Evolutionary conservation across 495 filamentous ascomycete species (phyloP), one percentile per base, ranked within the genome.

Genomic region (Podospora comata): DNA sequence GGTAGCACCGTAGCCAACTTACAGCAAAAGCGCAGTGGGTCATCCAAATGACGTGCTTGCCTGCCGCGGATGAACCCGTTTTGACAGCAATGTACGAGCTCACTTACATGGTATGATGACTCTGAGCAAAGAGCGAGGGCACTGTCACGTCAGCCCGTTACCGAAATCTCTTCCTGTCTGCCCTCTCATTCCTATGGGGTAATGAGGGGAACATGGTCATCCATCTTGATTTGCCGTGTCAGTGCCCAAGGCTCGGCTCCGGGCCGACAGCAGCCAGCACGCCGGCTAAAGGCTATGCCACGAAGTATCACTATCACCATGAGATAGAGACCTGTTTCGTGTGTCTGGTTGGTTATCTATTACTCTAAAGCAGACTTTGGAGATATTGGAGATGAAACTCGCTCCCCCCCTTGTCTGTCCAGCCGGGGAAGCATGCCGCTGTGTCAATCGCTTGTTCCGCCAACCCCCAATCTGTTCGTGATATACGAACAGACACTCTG

Each of bases 31-130:
- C 39, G 39, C 13, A 48, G 39, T 48, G 39, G 39, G 39, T 48
- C 39, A 48, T 48, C 39, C 39, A 58, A 58, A 58, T 58, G 55
- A 58, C 55, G 55, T 58, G 55, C 55, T 58, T 26, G 55, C 55
- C n/a, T 58, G 55, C 55, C 55, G n/a, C n/a, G 55, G 55, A 58
- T 19, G 23, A 26, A 58, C n/a, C 55, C 23, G 55, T 18, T 26
- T 58, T 58, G 55, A 5, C 55, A 58, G 55, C 23, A 26, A 32
- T 7, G 30, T 32, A 32, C 30, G 23, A 23, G 23, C 23, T 23
- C 23, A 32, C 30, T 32, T 32, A 4, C 30, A 32, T 32, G 7
- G 7, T 5, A 7, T 20, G 55, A 58, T 20, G 18, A 58, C 55
- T 58, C n/a, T 58, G n/a, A 58, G 55, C 55, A 58, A 58, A 58